Percentiles rank a stretch among this genome's conserved stretches.
Conservation (phyloP, 1,284 basidiomycete species). For the Phlebopus sp. region DNA sequence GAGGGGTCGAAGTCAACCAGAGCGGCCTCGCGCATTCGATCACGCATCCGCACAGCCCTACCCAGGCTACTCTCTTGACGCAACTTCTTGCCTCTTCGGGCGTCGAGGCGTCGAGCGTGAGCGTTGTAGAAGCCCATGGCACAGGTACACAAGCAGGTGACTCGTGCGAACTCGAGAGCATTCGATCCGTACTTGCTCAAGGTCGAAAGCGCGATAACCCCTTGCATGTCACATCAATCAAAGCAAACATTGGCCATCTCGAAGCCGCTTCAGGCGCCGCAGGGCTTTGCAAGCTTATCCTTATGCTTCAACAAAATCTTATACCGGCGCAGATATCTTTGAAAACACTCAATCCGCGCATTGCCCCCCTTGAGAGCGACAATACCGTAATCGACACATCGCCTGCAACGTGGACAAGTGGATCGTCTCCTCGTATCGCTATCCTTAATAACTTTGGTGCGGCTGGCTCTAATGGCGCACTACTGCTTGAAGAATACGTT, state of each 20-base stretch:
- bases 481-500: constrained; percentile 55
- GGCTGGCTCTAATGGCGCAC: constrained; percentile 63
- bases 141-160: constrained; percentile 72
- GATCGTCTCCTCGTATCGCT: constrained; percentile 44
- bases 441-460: constrained; percentile 75
- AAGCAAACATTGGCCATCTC: constrained; percentile 70
- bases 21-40: constrained; percentile 63
- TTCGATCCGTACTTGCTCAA: constrained; percentile 52
- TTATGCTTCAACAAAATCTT: constrained; percentile 56
- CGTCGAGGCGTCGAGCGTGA: constrained; percentile 46
- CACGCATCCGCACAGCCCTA: constrained; percentile 64
- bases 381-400: constrained; percentile 47
- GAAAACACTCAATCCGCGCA: constrained; percentile 52
- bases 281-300: constrained; percentile 64
- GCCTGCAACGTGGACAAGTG: constrained; percentile 39
- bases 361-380: constrained; percentile 48
- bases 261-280: constrained; percentile 74
- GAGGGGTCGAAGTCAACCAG: constrained; percentile 68
- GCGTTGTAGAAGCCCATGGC: constrained; percentile 69
- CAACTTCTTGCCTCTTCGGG: constrained; percentile 46
- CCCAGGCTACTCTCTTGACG: constrained; percentile 54
- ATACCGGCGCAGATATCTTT: constrained; percentile 65
- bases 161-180: constrained; percentile 58
- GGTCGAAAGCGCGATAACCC: constrained; percentile 44
- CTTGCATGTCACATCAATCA: constrained; percentile 65